phyloP scores from a whole-genome alignment of 805 yeast species.

The Ogataea parapolymorpha region DNA sequence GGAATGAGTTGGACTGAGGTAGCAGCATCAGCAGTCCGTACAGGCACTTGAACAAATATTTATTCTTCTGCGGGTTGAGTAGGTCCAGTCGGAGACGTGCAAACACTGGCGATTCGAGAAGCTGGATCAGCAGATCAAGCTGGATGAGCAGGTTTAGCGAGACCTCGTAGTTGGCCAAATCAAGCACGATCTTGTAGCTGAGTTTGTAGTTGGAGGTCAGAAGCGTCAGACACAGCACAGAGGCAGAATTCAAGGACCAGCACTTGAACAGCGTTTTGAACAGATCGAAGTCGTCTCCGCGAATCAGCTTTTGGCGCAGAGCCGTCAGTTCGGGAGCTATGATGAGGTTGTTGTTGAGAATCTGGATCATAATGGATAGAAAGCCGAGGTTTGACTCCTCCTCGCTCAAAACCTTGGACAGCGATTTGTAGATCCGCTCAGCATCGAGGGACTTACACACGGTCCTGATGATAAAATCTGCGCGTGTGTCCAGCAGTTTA shows the following conservation, averaged over 20 bases:
- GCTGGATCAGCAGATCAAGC: constrained; percentile 82
- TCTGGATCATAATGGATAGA: constrained; percentile 77
- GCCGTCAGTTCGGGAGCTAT: constrained; percentile 78
- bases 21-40: constrained; percentile 91
- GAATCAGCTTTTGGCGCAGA: constrained; percentile 61
- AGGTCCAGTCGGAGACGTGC: constrained; percentile 81
- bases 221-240: constrained; percentile 80
- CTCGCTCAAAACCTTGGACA: constrained; percentile 67
- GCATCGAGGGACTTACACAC: constrained; percentile 78
- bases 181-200: constrained; percentile 77
- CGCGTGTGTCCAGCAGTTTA: constrained; percentile 61
- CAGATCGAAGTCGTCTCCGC: constrained; percentile 33
- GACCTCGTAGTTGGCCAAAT: constrained; percentile 79
- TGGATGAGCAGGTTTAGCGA: constrained; percentile 78
- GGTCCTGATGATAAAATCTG: constrained; percentile 81
- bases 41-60: constrained; percentile 78
- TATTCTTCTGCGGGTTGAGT: constrained; percentile 81
- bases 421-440: constrained; percentile 75
- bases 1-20: constrained; percentile 91
- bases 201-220: constrained; percentile 85
- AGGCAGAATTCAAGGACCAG: constrained; percentile 91
- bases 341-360: constrained; percentile 77
- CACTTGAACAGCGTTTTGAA: constrained; percentile 77
- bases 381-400: constrained; percentile 62
- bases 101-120: constrained; percentile 90